Conservation (phyloP, 2,329 filamentous ascomycete genomes). For the Nemania bipapillata region DNA sequence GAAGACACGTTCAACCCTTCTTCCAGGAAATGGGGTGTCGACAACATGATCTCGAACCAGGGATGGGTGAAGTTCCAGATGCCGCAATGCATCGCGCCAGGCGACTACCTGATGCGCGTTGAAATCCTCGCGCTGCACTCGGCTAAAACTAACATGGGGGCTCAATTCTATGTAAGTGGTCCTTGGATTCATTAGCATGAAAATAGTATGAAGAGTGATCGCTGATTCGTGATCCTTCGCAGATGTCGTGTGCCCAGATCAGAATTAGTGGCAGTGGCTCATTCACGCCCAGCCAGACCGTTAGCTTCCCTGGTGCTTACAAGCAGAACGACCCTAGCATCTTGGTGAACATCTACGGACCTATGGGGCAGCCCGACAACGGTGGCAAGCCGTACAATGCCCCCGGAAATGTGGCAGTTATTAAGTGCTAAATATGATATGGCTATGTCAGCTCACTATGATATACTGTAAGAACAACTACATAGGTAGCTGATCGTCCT, state of each 20-base stretch:
- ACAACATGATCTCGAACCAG: constrained; percentile 57
- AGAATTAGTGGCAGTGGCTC: constrained; percentile 55
- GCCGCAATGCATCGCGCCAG: constrained; percentile 62
- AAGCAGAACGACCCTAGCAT: constrained; percentile 58
- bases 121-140: constrained; percentile 66
- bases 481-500: not conserved
- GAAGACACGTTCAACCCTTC: constrained; percentile 60
- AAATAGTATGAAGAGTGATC: not conserved
- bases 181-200: not conserved
- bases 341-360: constrained; percentile 60
- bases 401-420: constrained; percentile 52
- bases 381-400: constrained; percentile 55
- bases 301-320: constrained; percentile 61
- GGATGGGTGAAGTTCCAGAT: constrained; percentile 63
- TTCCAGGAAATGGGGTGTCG: constrained; percentile 61
- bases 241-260: constrained; percentile 57
- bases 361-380: constrained; percentile 56
- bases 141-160: constrained; percentile 54
- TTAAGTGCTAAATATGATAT: constrained; percentile 41
- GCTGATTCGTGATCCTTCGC: constrained; percentile 22
- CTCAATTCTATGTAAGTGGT: constrained; percentile 55
- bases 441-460: constrained; percentile 1
- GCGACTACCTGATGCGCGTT: constrained; percentile 66
- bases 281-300: constrained; percentile 53
- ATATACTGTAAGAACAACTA: not conserved